Evolutionary conservation across 257 asterid genomes (phyloP), one percentile per base, ranked within the genome.

Genomic region (Scutellaria baicalensis): DNA sequence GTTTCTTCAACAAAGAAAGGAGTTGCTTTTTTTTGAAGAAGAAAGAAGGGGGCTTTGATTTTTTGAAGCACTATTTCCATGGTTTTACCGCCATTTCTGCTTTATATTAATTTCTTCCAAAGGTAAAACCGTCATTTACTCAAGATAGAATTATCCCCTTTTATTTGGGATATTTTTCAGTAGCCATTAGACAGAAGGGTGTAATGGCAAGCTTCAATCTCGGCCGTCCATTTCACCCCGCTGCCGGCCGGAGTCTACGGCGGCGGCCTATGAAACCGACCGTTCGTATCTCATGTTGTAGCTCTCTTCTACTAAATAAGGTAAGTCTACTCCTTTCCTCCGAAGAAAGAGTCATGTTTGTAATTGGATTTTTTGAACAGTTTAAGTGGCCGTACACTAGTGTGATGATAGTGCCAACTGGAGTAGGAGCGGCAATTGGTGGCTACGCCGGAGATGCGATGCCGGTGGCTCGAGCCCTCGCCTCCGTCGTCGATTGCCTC

Each of bases 371-470:
- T 57, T 16, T 47, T 48, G 64, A 68, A 66, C 85, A 84, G 96
- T 83, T 84, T 61, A 88, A 83, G 88, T 82, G 91, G 78, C 63
- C 85, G 11, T 92, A 92, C 76, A 88, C 97, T 40, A 92, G 95
- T 75, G 97, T 92, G 75, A 78, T 92, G 97, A 90, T 92, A 75
- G 93, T 92, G 73, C 98, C 97, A 8, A 90, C 98, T 8, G 97
- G 98, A 52, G 90, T 92, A 5, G 98, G 97, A 50, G 98, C 97
- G 27, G 90, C 88, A 1, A 88, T 92, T 78, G 97, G 98, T 69
- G 98, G 98, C 42, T 92, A 86, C 68, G 98, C 98, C 2, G 97
- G 98, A 8, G 97, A 92, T 77, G 97, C 98, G 71, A 73, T 92
- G 79, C 97, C 98, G 2, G 93, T 85, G 12, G 96, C 95, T 79